Conservation (phyloP, 768 basidiomycete genomes). For the Rhodotorula taiwanensis region DNA sequence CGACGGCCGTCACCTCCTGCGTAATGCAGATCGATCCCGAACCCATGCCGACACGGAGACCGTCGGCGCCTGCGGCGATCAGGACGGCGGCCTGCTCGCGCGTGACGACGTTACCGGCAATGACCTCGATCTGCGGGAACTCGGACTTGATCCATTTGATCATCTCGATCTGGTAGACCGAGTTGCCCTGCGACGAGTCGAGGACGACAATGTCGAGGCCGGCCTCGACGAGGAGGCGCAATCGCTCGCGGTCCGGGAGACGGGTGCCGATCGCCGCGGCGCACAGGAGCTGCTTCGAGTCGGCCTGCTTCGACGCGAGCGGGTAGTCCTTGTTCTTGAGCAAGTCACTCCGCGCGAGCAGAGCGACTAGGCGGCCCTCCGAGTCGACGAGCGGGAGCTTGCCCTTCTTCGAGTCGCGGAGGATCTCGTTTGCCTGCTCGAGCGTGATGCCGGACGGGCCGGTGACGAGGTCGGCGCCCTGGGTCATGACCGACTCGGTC, state of each 20-base stretch:
- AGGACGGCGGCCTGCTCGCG: slow-evolving; percentile 92
- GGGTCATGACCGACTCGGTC: slow-evolving; percentile 81
- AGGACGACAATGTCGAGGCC: slow-evolving; percentile 91
- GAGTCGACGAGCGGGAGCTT: slow-evolving; percentile 80
- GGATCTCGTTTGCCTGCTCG: slow-evolving; percentile 81
- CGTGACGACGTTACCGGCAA: slow-evolving; percentile 96
- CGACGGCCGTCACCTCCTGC: slow-evolving; percentile 98
- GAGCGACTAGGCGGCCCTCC: slow-evolving; percentile 62
- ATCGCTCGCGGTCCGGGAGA: slow-evolving; percentile 74
- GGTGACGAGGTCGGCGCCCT: slow-evolving; percentile 63
- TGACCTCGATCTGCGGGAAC: slow-evolving; percentile 79
- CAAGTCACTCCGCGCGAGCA: slow-evolving; percentile 92
- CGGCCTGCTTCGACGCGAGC: slow-evolving; percentile 80
- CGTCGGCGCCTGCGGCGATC: slow-evolving; percentile 91
- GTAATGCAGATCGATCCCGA: slow-evolving; percentile 98
- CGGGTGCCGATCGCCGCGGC: slow-evolving; percentile 95
- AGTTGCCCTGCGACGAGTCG: slow-evolving; percentile 96
- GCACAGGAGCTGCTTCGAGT: slow-evolving; percentile 89
- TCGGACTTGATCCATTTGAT: slow-evolving; percentile 82
- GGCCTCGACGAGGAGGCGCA: slow-evolving; percentile 78
- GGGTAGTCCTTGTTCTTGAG: slow-evolving; percentile 97
- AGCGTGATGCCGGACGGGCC: slow-evolving; percentile 84
- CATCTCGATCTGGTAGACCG: slow-evolving; percentile 88
- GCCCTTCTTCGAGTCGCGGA: slow-evolving; percentile 94
- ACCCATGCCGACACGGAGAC: slow-evolving; percentile 94